phyloP scores from a whole-genome alignment of 2,329 filamentous ascomycete genomes.

The Xylariomycetidae sp. region DNA sequence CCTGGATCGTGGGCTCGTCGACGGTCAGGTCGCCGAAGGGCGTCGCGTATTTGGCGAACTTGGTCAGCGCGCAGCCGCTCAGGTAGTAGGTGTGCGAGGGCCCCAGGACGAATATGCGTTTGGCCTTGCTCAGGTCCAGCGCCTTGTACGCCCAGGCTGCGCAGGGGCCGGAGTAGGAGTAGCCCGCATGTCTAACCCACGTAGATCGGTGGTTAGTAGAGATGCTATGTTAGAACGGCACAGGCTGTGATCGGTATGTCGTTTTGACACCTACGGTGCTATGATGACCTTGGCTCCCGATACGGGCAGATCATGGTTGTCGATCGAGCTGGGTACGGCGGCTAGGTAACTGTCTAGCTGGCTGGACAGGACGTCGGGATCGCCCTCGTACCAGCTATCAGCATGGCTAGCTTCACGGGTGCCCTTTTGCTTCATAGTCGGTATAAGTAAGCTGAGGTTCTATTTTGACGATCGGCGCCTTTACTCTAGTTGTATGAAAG shows the following conservation, averaged over 20 bases:
- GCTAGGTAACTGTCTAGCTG: constrained; percentile 75
- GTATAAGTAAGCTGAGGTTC: too few relatives aligned
- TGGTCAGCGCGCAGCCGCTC: constrained; percentile 69
- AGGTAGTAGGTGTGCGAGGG: constrained; percentile 89
- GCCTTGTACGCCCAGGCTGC: constrained; percentile 93
- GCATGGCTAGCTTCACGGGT: constrained; percentile 66
- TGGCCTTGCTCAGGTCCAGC: constrained; percentile 75
- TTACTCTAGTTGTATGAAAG: too few relatives aligned
- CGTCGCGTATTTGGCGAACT: constrained; percentile 66
- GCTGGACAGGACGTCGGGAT: constrained; percentile 51
- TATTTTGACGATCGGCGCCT: too few relatives aligned
- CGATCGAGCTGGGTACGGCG: constrained; percentile 62
- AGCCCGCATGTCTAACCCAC: constrained; percentile 94
- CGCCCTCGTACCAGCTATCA: constrained; percentile 78
- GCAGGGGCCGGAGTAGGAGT: constrained; percentile 83
- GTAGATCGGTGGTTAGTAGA: too few relatives aligned
- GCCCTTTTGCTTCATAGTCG: constrained; percentile 26
- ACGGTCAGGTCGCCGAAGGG: constrained; percentile 68
- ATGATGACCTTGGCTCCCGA: constrained; percentile 79
- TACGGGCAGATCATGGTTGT: constrained; percentile 60
- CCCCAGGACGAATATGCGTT: constrained; percentile 86
- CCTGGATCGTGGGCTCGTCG: constrained; percentile 51
- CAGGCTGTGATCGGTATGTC: too few relatives aligned
- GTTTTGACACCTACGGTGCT: constrained; percentile 77
- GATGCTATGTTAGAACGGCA: too few relatives aligned